phyloP scores from a whole-genome alignment of 2,329 filamentous ascomycete species.

The Aureobasidium melanogenum region DNA sequence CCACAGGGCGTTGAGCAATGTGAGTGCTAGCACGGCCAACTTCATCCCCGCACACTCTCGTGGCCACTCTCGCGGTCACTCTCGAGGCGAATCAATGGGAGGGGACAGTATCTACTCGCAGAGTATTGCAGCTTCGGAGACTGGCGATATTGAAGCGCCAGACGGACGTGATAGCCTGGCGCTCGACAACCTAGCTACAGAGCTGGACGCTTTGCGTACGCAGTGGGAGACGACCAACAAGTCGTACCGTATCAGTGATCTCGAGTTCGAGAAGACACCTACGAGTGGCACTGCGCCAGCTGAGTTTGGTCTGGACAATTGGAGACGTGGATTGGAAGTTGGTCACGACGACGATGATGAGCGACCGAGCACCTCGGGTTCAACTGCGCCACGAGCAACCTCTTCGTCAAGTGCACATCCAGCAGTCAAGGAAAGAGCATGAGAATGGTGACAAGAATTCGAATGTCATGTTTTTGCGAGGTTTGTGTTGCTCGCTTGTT shows the following conservation, averaged over 20 bases:
- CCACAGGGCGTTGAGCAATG: conserved; percentile 33
- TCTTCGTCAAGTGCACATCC: neutral
- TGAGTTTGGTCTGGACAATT: conserved; percentile 6
- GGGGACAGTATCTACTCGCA: conserved; percentile 47
- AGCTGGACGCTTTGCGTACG: conserved; percentile 79
- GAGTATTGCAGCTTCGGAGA: conserved; percentile 25
- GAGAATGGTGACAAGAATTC: neutral
- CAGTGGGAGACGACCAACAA: conserved; percentile 97
- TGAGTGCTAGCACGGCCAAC: conserved; percentile 29
- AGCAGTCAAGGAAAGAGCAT: neutral
- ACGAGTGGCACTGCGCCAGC: conserved; percentile 5
- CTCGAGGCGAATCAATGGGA: conserved; percentile 52
- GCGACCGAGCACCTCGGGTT: conserved; percentile 5
- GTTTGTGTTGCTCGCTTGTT: neutral
- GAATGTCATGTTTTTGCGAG: neutral
- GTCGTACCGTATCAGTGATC: conserved; percentile 79
- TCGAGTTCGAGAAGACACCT: conserved; percentile 11
- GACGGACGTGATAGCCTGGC: conserved; percentile 54
- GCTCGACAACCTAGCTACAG: conserved; percentile 76
- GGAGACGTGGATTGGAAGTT: conserved; percentile 6
- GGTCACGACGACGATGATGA: neutral
- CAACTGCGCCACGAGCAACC: neutral
- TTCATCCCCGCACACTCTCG: conserved; percentile 17
- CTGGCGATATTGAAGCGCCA: conserved; percentile 19
- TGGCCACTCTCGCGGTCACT: conserved; percentile 42